Base-by-base conservation (phyloP, 805 yeast genomes). In the Cyberlindnera subsufficiens region DNA sequence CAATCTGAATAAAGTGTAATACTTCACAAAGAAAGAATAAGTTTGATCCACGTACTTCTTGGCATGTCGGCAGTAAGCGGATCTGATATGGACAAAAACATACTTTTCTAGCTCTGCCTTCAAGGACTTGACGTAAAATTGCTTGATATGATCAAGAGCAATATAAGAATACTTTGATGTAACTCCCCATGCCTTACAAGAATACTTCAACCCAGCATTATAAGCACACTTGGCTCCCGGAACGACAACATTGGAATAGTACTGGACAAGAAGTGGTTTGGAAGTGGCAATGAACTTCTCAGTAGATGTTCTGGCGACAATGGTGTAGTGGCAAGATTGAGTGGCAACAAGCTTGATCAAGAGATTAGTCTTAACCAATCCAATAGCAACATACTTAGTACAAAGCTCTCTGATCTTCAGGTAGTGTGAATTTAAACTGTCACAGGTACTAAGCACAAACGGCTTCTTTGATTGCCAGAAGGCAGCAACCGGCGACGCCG, bases 1-100 rank as follows among this genome's bases (percentile, higher is more conserved):
- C 15, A 56, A 37, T 43, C 47, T 51, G 20, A 56, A 37, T 16
- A 53, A 25, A 9, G 36, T 34, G 39, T 50, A 53, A 25, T 45
- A 48, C 37, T 51, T 53, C 25, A 9, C 8, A 20, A 31, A 32
- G 9, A 45, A 42, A 16, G 18, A 19, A 9, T 7, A 13, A 14
- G 40, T 17, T 1, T 27, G 2, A 15, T 43, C 42, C 19, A 48
- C 40, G 33, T 50, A 39, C 10, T 30, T 15, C 42, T 52, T 42
- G 10, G 38, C 35, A 31, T 49, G 38, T 30, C 37, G n/a, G 4
- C 30, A 27, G 34, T 52, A 50, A 22, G 31, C 25, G 6, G 30
- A 20, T 17, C 25, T 36, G 17, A 44, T 32, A 16, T 30, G 36
- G 3, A 33, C 25, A 20, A 13, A 30, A n/a, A 44, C 33, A 7